These are phyloP conservation scores for Pythium brassicae DNA, from an alignment of 352 stramenopile genomes.

Conservation along the genomic window DNA sequence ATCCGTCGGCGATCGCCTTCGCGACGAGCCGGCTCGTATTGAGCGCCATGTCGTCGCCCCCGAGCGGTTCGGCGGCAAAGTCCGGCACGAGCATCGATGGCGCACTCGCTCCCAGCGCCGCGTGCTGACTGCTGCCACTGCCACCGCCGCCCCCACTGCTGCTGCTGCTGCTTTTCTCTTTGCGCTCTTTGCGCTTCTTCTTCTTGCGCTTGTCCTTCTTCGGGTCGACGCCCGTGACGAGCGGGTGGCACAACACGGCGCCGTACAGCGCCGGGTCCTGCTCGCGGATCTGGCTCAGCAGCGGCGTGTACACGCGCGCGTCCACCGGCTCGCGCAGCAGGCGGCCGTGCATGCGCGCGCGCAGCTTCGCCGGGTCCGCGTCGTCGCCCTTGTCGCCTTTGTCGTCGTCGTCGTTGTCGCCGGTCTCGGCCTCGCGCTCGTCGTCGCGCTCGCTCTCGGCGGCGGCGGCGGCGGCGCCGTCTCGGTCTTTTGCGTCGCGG, in stretches of 20 bases:
- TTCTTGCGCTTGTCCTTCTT: constrained; percentile 84
- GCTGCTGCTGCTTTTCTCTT: constrained; percentile 44
- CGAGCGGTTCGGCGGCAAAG: constrained; percentile 50
- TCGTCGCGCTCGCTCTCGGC: constrained; percentile 68
- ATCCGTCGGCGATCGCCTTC: constrained; percentile 68
- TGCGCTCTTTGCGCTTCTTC: constrained; percentile 83
- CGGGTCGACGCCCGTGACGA: constrained; percentile 71
- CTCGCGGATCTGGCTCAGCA: constrained; percentile 77
- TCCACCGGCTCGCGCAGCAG: constrained; percentile 71
- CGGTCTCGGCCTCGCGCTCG: constrained; percentile 45
- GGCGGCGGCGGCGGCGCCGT: no score
- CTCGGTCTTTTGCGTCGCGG: constrained; percentile 64
- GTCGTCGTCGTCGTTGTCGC: constrained; percentile 64
- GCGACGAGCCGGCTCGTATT: constrained; percentile 79
- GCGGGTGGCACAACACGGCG: constrained; percentile 78
- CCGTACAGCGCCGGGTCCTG: constrained; percentile 78
- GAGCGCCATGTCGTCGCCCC: constrained; percentile 42
- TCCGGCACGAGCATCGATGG: constrained; percentile 67
- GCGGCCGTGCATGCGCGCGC: constrained; percentile 43
- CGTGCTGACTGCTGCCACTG: constrained; percentile 9
- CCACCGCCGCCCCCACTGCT: constrained; percentile 14
- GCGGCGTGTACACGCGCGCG: constrained; percentile 67
- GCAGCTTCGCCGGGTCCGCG: constrained; percentile 39
- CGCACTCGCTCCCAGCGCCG: no score
- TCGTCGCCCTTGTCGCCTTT: constrained; percentile 44